Conservation (phyloP, 352 stramenopile species). For the Discostella stelligera region DNA sequence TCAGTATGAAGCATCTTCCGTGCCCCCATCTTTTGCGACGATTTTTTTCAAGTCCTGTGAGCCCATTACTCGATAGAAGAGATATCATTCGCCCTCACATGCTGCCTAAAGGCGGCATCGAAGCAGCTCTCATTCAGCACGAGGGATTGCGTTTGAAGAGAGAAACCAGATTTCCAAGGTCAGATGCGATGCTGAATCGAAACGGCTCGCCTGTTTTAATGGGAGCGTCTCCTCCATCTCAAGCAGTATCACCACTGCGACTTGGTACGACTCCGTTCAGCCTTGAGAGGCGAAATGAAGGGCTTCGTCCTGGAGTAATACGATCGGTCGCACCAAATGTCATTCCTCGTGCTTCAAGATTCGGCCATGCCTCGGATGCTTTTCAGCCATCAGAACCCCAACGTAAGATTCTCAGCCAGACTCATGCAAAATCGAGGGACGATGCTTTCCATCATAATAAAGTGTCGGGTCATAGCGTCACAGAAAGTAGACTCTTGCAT, state of each 20-base stretch:
- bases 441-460: slow-evolving; percentile 13
- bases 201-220: slow-evolving; percentile 17
- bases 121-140: slow-evolving; percentile 48
- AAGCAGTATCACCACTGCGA: slow-evolving; percentile 40
- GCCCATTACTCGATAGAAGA: slow-evolving; percentile 21
- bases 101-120: slow-evolving; percentile 42
- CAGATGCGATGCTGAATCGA: slow-evolving; percentile 18
- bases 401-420: slow-evolving; percentile 21
- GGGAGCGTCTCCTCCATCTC: slow-evolving; percentile 7
- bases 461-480: slow-evolving; percentile 7
- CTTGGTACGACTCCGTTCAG: slow-evolving; percentile 42
- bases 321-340: slow-evolving; percentile 32
- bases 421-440: slow-evolving; percentile 19
- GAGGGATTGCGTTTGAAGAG: slow-evolving; percentile 23
- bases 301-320: slow-evolving; percentile 31
- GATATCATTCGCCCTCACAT: slow-evolving; percentile 26
- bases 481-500: slow-evolving; percentile 29
- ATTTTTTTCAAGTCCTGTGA: slow-evolving; percentile 22
- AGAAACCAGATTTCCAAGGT: slow-evolving; percentile 18
- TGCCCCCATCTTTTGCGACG: not conserved
- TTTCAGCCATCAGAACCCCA: slow-evolving; percentile 26
- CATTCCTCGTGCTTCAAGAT: slow-evolving; percentile 24
- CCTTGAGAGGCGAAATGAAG: slow-evolving; percentile 42
- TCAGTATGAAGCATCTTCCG: not conserved
- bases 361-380: slow-evolving; percentile 21